A percentile compares a stretch with the other conserved stretches of the same genome.
phyloP scores from a whole-genome alignment of 805 yeast species.

The Kodamaea kaohsiungensis region DNA sequence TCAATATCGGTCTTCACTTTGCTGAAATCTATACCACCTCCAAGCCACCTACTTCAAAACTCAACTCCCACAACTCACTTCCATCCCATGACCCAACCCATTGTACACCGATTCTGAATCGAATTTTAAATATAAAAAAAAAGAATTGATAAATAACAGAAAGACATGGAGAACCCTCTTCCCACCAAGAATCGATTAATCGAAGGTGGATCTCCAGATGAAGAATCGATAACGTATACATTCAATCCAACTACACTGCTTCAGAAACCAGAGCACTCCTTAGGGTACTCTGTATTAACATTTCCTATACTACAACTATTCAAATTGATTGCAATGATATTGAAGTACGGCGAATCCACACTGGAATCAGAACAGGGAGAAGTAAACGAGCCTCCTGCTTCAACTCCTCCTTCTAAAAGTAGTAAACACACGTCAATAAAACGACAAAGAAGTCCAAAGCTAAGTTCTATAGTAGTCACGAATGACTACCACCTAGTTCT shows the following conservation, averaged over 20 bases:
- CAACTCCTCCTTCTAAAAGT: background rate
- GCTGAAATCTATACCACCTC: no score
- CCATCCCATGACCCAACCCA: background rate
- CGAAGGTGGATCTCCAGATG: background rate
- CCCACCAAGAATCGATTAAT: background rate
- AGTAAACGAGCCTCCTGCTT: background rate
- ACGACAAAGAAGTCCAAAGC: background rate
- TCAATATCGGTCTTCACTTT: no score
- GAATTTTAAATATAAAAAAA: background rate
- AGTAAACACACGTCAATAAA: background rate
- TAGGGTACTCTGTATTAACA: constrained; percentile 8
- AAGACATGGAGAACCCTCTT: constrained; percentile 3
- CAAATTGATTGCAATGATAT: background rate
- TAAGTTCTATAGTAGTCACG: constrained; percentile 1
- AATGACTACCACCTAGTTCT: constrained; percentile 11
- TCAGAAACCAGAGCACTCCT: background rate
- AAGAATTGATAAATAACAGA: background rate
- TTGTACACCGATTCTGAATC: background rate
- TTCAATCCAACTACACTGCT: background rate
- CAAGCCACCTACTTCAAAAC: background rate
- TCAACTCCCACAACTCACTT: background rate
- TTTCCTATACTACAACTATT: background rate
- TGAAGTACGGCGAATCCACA: background rate
- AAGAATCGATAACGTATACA: background rate
- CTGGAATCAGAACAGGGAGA: background rate